Evolutionary conservation across 1,284 basidiomycete species (phyloP).

Genomic region (Trichosporon faecale): DNA sequence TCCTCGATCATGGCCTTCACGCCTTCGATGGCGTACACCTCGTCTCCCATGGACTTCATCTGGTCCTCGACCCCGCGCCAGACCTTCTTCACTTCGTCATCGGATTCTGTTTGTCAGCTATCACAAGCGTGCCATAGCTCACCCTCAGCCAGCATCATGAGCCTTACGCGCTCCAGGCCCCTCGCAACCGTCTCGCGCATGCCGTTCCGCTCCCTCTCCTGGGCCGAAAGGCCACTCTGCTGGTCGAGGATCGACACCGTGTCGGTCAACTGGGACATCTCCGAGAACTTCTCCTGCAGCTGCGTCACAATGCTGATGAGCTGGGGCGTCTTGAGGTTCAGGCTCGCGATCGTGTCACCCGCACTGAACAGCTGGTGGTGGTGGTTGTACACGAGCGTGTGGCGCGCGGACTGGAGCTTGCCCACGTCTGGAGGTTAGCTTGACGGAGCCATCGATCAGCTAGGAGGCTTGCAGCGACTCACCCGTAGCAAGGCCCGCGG

Average conservation of each 20-base stretch:
- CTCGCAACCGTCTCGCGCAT: conserved; percentile 11
- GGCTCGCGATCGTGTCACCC: conserved; percentile 47
- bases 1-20: conserved; percentile 18
- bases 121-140: not conserved
- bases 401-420: conserved; percentile 45
- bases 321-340: conserved; percentile 51
- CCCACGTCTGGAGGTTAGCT: conserved; percentile 39
- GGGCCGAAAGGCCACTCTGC: not conserved
- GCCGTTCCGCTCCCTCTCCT: not conserved
- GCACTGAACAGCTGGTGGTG: conserved; percentile 53
- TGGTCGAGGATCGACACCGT: conserved; percentile 33
- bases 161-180: conserved; percentile 29
- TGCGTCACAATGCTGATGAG: conserved; percentile 47
- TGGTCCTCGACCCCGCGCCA: conserved; percentile 18
- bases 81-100: conserved; percentile 11
- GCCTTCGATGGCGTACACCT: not conserved
- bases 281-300: conserved; percentile 49
- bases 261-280: conserved; percentile 48
- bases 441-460: not conserved
- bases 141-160: conserved; percentile 42
- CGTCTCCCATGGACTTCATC: not conserved
- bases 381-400: conserved; percentile 52
- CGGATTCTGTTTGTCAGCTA: conserved; percentile 8
- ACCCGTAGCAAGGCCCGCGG: conserved; percentile 40
- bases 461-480: conserved; percentile 13